phyloP scores from a whole-genome alignment of 2,329 filamentous ascomycete genomes.

The Coniochaeta sp. region DNA sequence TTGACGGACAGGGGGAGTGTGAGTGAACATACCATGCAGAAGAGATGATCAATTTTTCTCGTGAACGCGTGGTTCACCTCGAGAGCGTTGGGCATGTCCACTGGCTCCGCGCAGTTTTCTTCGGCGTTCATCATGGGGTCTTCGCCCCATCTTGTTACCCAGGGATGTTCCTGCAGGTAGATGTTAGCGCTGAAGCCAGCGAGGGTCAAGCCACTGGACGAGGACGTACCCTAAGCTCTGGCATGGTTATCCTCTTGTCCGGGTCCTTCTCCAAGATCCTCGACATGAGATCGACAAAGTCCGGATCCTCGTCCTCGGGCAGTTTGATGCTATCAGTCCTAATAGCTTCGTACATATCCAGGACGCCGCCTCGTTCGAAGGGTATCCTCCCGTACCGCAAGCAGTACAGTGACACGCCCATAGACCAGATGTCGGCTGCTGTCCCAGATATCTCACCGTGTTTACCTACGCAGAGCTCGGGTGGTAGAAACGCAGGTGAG shows the following conservation, averaged over 20 bases:
- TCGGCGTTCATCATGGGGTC: conserved; percentile 74
- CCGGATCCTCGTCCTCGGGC: conserved; percentile 54
- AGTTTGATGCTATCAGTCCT: conserved; percentile 60
- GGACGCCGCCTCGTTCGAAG: conserved; percentile 69
- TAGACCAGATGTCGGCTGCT: conserved; percentile 95
- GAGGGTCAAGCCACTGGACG: not conserved
- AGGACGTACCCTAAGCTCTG: conserved; percentile 65
- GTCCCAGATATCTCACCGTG: conserved; percentile 84
- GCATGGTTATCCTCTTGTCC: conserved; percentile 73
- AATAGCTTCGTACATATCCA: conserved; percentile 89
- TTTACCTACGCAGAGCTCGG: conserved; percentile 80
- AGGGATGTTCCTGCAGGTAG: conserved; percentile 68
- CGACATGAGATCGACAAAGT: conserved; percentile 68
- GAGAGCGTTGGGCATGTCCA: conserved; percentile 80
- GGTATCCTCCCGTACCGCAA: conserved; percentile 83
- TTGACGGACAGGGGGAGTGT: not conserved
- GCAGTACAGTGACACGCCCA: conserved; percentile 93
- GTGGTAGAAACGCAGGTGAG: conserved; percentile 89
- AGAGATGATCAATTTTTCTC: conserved; percentile 75
- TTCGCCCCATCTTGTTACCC: conserved; percentile 76
- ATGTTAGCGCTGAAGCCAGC: conserved; percentile 14
- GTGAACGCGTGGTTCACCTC: conserved; percentile 91
- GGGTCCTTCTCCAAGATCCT: conserved; percentile 81
- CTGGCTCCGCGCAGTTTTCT: conserved; percentile 76
- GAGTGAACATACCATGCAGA: conserved; percentile 66